Evolutionary conservation across 768 basidiomycete species (phyloP).

Genomic region (Boletellus sp.): DNA sequence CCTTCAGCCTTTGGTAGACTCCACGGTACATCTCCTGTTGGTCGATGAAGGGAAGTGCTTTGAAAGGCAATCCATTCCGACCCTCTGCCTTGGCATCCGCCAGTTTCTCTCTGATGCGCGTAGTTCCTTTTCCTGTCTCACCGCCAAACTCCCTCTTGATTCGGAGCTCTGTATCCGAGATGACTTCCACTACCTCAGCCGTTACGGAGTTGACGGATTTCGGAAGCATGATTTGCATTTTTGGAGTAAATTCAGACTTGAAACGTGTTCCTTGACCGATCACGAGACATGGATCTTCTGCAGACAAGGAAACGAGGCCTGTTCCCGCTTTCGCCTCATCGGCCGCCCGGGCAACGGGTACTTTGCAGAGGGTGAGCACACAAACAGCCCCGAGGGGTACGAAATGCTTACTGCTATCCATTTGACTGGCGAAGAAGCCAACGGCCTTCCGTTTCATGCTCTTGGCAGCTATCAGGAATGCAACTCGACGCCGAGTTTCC

Average conservation of each 20-base stretch:
- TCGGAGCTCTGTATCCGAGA: conserved; percentile 82
- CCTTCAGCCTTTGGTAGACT: conserved; percentile 82
- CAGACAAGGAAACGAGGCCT: conserved; percentile 68
- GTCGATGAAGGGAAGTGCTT: conserved; percentile 83
- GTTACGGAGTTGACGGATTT: conserved; percentile 71
- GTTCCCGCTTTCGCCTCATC: conserved; percentile 76
- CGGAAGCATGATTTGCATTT: conserved; percentile 84
- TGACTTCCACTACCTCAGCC: conserved; percentile 82
- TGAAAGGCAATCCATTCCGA: conserved; percentile 67
- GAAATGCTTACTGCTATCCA: conserved; percentile 75
- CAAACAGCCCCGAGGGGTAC: neutral
- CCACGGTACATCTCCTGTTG: conserved; percentile 93
- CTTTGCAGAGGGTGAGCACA: conserved; percentile 39
- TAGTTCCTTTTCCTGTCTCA: conserved; percentile 71
- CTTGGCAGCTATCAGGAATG: conserved; percentile 85
- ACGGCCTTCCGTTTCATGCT: conserved; percentile 79
- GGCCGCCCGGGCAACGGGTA: conserved; percentile 89
- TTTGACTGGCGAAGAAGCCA: conserved; percentile 75
- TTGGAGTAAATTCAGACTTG: conserved; percentile 62
- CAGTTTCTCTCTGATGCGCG: conserved; percentile 62
- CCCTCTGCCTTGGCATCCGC: conserved; percentile 56
- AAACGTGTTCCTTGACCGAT: conserved; percentile 82
- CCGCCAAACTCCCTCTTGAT: conserved; percentile 86
- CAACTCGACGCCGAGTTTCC: conserved; percentile 77
- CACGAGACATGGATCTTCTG: conserved; percentile 76